Evolutionary conservation across 2,329 filamentous ascomycete genomes (phyloP), one percentile per base, ranked within the genome.

Genomic region (Byssoonygena ceratinophila): DNA sequence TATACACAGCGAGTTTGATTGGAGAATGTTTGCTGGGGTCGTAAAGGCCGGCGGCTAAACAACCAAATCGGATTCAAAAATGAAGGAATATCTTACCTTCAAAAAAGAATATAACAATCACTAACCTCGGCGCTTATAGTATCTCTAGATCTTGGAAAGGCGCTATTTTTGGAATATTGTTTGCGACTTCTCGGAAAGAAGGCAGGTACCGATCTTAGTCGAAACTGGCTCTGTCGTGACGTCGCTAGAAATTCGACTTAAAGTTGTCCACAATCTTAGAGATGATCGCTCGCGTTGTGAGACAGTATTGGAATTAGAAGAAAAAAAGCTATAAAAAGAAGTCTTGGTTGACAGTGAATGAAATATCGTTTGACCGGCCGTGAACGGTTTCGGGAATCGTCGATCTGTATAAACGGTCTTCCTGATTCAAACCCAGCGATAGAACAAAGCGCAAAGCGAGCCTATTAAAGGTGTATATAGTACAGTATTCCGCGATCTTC

Each of bases 21-120:
- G 49, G 1, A 16, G 29, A 44, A 45, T 45, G 39, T 45, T 51
- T 51, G 49, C 40, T 51, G 49, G 49, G 49, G 31, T 27, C 22
- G 40, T 44, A 20, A 11, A 20, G 14, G 29, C 20, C 25, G 49
- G 49, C 49, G 49, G 49, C 49, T 51, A 45, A 45, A 45, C 45
- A 11, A 8, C 40, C 31, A 51, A 45, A 50, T 31, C 27, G n/a
- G 47, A 18, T n/a, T n/a, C 25, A 27, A 45, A 29, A 45, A n/a
- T 25, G 29, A 37, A 51, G 34, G 34, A 29, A 8, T 29, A 29
- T 9, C 49, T 51, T 27, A 51, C 49, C 49, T 51, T 45, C n/a
- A n/a, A n/a, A n/a, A n/a, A n/a, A n/a, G n/a, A 37, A 27, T 27
- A 27, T 32, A 37, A 27, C 40, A 29, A 45, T 45, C 29, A 20